Evolutionary conservation across 495 filamentous ascomycete species (phyloP), one percentile per base, ranked within the genome.

Genomic region (Schizothecium vesticola): DNA sequence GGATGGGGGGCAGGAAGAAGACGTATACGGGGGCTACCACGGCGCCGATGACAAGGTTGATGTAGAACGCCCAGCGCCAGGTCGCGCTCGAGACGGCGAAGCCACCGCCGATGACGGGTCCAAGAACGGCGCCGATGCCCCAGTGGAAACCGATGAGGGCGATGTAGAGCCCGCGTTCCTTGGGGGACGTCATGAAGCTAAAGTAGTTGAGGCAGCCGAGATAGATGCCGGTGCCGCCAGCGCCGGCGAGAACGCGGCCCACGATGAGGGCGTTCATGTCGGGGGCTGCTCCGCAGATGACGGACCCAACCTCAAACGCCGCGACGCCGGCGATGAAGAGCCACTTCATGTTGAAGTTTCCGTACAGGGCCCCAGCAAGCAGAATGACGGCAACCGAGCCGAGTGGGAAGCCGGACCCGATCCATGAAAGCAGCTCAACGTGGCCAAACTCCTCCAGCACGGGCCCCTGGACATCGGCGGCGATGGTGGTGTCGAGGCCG

Each of bases 401-500:
- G 1, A 90, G 73, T 0, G 82, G 72, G 69, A 89, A 89, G 8
- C 84, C 81, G 6, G 86, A 79, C 0, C 80, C 78, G 25, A 89
- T 72, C 88, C 88, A 90, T 36, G 82, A 69, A 9, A 90, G 73
- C 67, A 87, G 85, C 5, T 80, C 77, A n/a, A 87, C 77, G 23
- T 81, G 72, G 11, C 81, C 79, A 36, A 90, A 86, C 0, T 66
- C 55, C 26, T 79, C 76, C 59, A 89, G 73, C 21, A 89, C 83
- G 3, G 77, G 75, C 7, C 82, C 81, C 72, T 88, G 87, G 12
- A 90, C 76, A 67, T 87, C 82, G 24, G 88, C 88, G 6, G 86
- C 86, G 25, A 90, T 86, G 59, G 87, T 90, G 36, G 85, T 86
- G 68, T 90, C 88, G 11, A 89, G 78, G 16, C 83, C 80, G 64